Percentiles rank a stretch among this genome's conserved stretches.
Evolutionary conservation across 2,329 filamentous ascomycete species (phyloP).

Genomic region (Dryadomyces quercivorus): DNA sequence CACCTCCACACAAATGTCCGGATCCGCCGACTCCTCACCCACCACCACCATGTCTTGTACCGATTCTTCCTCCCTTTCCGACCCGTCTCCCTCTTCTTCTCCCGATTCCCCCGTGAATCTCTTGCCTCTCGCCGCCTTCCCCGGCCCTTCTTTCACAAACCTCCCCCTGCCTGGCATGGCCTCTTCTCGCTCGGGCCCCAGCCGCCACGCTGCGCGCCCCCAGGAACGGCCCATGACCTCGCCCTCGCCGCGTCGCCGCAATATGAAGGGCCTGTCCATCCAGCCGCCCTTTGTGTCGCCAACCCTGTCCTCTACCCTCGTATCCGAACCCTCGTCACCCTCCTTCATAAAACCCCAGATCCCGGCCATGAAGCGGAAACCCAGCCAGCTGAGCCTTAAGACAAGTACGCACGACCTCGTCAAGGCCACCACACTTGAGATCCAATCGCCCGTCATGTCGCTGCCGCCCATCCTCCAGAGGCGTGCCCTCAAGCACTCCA

Average conservation of each 20-base stretch:
- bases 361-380: slow-evolving; percentile 58
- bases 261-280: slow-evolving; percentile 75
- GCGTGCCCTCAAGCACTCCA: slow-evolving; percentile 53
- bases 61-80: slow-evolving; percentile 80
- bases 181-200: too few species aligned
- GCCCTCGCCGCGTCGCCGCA: slow-evolving; percentile 61
- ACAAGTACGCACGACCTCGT: slow-evolving; percentile 51
- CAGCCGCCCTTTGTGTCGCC: slow-evolving; percentile 45
- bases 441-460: slow-evolving; percentile 38
- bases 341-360: slow-evolving; percentile 72
- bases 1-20: slow-evolving; percentile 65
- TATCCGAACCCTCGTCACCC: slow-evolving; percentile 58
- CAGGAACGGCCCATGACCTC: slow-evolving; percentile 51
- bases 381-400: slow-evolving; percentile 66
- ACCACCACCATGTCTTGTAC: slow-evolving; percentile 89
- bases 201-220: slow-evolving; percentile 18
- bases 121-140: slow-evolving; percentile 57
- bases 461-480: slow-evolving; percentile 45
- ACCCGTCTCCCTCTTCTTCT: slow-evolving; percentile 82
- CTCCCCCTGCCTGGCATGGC: slow-evolving; percentile 22
- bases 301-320: slow-evolving; percentile 31
- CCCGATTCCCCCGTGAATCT: slow-evolving; percentile 78
- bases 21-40: slow-evolving; percentile 86
- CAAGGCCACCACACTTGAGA: slow-evolving; percentile 35
- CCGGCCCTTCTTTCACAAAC: slow-evolving; percentile 43